These are phyloP conservation scores for Tetrapisispora phaffii DNA, from an alignment of 805 yeast species.

Conservation along the genomic window DNA sequence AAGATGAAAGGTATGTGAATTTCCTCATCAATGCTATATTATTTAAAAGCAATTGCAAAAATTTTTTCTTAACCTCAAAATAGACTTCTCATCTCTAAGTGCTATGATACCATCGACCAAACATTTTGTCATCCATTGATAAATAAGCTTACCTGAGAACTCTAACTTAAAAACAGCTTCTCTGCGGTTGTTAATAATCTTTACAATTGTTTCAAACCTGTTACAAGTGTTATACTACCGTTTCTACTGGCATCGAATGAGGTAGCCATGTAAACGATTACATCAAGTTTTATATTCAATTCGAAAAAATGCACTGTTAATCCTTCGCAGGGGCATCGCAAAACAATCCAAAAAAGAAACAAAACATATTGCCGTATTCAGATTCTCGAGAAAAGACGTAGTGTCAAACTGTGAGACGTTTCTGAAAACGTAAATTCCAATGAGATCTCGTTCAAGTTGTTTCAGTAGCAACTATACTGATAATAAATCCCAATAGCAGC, in stretches of 20 bases:
- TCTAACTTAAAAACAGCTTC: too few relatives aligned
- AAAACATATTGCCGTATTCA: neutral
- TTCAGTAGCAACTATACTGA: too few relatives aligned
- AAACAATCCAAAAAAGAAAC: neutral
- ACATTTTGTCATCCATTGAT: neutral
- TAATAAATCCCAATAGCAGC: too few relatives aligned
- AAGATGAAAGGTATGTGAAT: too few relatives aligned
- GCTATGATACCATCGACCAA: neutral
- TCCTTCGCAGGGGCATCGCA: neutral
- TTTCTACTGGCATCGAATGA: neutral
- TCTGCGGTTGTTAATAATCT: neutral
- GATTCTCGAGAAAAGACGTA: neutral
- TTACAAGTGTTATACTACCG: neutral
- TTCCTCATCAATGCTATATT: too few relatives aligned
- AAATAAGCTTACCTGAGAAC: neutral
- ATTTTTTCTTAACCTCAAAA: neutral
- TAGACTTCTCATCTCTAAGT: too few relatives aligned
- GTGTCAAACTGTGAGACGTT: neutral
- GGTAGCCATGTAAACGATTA: constrained; percentile 2
- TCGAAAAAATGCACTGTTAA: neutral
- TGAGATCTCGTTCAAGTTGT: neutral
- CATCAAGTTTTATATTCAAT: neutral
- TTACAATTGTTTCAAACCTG: neutral
- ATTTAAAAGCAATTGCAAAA: neutral
- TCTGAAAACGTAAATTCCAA: neutral